A percentile compares a stretch with the other conserved stretches of the same genome.
Conservation (phyloP, 768 basidiomycete species). For the Glaciozyma antarctica region DNA sequence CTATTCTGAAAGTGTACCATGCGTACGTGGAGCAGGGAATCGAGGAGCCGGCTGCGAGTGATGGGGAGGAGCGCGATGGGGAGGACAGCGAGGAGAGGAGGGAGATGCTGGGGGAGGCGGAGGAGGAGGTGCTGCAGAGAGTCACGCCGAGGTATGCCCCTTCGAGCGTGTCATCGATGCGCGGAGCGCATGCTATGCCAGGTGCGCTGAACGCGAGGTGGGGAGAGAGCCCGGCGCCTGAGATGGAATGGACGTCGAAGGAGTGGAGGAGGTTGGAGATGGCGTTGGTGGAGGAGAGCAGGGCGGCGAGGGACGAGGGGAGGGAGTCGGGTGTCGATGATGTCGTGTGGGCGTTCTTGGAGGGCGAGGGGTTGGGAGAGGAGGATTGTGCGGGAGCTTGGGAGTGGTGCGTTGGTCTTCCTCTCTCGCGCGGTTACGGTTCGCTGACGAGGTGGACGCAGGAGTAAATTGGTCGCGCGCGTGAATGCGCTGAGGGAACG, state of each 20-base stretch:
- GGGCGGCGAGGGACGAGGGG: slow-evolving; percentile 36
- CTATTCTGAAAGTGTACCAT: slow-evolving; percentile 83
- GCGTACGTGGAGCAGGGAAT: slow-evolving; percentile 68
- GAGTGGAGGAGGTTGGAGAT: slow-evolving; percentile 74
- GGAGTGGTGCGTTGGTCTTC: slow-evolving; percentile 47
- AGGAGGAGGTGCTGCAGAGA: slow-evolving; percentile 51
- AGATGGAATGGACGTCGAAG: slow-evolving; percentile 54
- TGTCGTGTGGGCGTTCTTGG: slow-evolving; percentile 54
- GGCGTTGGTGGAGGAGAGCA: slow-evolving; percentile 59
- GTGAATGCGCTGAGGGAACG: slow-evolving; percentile 53
- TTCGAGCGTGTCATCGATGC: not conserved
- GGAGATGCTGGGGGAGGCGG: slow-evolving; percentile 60
- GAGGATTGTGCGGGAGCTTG: slow-evolving; percentile 48
- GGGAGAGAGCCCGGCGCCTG: too few species aligned
- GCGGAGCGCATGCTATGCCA: slow-evolving; percentile 7
- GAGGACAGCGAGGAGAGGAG: not conserved
- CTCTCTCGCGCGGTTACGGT: not conserved
- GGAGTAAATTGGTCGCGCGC: slow-evolving; percentile 49
- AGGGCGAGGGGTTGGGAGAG: slow-evolving; percentile 38
- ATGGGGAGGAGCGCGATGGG: not conserved
- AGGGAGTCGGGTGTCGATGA: slow-evolving; percentile 36
- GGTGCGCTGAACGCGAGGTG: not conserved
- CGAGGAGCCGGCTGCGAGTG: not conserved
- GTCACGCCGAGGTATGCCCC: slow-evolving; percentile 2
- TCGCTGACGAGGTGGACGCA: slow-evolving; percentile 33